Evolutionary conservation across 2,329 filamentous ascomycete genomes (phyloP).

Genomic region (Talaromyces rugulosus): DNA sequence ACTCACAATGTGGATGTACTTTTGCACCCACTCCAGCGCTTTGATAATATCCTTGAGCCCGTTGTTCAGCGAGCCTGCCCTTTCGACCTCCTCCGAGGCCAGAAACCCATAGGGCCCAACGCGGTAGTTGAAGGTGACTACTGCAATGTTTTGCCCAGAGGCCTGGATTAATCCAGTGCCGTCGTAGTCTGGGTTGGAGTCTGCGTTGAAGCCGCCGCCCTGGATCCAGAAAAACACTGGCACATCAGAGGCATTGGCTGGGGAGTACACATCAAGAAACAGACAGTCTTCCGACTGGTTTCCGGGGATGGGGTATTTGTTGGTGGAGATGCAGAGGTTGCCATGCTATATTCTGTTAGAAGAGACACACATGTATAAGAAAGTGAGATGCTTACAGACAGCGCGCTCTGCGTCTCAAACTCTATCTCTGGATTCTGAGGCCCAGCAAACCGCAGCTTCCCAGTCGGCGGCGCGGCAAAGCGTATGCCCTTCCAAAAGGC

Average conservation of each 20-base stretch:
- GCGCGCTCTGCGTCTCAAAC: conserved; percentile 48
- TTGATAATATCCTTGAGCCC: conserved; percentile 20
- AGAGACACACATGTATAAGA: background rate
- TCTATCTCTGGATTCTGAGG: conserved; percentile 58
- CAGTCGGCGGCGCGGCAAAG: conserved; percentile 67
- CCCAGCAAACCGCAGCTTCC: conserved; percentile 61
- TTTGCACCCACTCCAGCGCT: conserved; percentile 22
- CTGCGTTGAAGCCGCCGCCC: conserved; percentile 59
- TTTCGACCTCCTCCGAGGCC: conserved; percentile 43
- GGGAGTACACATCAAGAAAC: conserved; percentile 40
- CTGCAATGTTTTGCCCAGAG: conserved; percentile 21
- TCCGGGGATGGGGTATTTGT: conserved; percentile 58
- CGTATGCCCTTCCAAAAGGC: conserved; percentile 71
- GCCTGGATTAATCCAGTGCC: conserved; percentile 59
- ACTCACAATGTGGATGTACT: conserved; percentile 28
- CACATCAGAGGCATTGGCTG: conserved; percentile 37
- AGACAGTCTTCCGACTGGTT: conserved; percentile 45
- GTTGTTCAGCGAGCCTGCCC: conserved; percentile 23
- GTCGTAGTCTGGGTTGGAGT: conserved; percentile 58
- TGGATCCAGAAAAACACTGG: conserved; percentile 63
- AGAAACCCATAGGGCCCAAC: conserved; percentile 24
- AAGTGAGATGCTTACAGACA: background rate
- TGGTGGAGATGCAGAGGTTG: conserved; percentile 62
- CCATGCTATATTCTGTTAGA: conserved; percentile 29
- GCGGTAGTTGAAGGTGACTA: conserved; percentile 24